Evolutionary conservation across 345 rosid species (phyloP).

Genomic region (Eutrema heterophyllum): DNA sequence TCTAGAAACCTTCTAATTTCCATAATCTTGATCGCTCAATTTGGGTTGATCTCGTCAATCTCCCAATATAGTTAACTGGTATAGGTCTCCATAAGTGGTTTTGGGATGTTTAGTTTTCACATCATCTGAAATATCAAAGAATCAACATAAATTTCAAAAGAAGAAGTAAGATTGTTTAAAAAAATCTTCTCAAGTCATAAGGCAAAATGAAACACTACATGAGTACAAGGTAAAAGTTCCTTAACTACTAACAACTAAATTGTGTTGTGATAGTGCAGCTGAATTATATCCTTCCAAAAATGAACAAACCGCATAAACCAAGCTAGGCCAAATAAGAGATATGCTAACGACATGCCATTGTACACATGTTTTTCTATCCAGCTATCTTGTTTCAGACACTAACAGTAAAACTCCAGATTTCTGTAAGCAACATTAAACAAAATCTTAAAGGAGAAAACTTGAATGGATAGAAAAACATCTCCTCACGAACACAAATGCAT

Average conservation of each 20-base stretch:
- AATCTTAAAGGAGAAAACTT: too few relatives aligned
- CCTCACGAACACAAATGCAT: too few relatives aligned
- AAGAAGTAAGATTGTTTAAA: neutral
- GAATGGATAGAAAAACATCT: too few relatives aligned
- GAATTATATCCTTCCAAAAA: neutral
- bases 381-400: too few relatives aligned
- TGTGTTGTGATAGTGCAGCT: too few relatives aligned
- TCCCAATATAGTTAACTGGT: conserved; percentile 9
- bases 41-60: too few relatives aligned
- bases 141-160: neutral
- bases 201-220: neutral
- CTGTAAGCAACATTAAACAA: too few relatives aligned
- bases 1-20: too few relatives aligned
- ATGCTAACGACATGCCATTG: neutral
- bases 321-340: neutral
- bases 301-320: neutral
- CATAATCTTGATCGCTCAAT: too few relatives aligned
- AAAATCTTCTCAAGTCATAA: neutral
- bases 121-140: conserved; percentile 19
- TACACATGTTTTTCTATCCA: too few relatives aligned
- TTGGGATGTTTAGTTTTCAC: conserved; percentile 69
- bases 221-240: neutral
- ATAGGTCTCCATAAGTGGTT: conserved; percentile 60
- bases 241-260: too few relatives aligned
- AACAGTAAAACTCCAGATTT: too few relatives aligned